Percentiles rank a stretch among this genome's conserved stretches.
Evolutionary conservation across 2,329 filamentous ascomycete species (phyloP).

Genomic region (Curvularia spicifera): DNA sequence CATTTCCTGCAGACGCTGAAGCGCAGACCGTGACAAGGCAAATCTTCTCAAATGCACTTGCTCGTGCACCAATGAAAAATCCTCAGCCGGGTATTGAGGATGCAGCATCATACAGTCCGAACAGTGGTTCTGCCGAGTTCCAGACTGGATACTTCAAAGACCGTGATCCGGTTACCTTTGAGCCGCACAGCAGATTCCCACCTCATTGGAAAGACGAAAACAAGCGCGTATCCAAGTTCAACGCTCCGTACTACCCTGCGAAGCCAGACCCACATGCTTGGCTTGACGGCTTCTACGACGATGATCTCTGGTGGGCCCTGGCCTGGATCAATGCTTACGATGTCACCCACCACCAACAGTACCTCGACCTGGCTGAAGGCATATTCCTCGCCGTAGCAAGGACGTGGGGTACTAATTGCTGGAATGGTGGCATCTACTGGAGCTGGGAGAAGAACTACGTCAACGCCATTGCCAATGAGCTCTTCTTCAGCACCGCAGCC

Average conservation of each 20-base stretch:
- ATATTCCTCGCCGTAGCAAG: constrained; percentile 58
- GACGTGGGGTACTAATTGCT: constrained; percentile 50
- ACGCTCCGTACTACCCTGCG: constrained; percentile 7
- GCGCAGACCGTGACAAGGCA: constrained; percentile 43
- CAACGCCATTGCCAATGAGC: constrained; percentile 64
- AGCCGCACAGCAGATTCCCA: constrained; percentile 30
- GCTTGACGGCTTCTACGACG: constrained; percentile 59
- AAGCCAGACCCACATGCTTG: constrained; percentile 38
- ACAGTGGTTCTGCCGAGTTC: constrained; percentile 12
- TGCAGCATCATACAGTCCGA: constrained; percentile 6
- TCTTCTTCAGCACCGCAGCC: constrained; percentile 62
- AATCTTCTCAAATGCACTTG: constrained; percentile 56
- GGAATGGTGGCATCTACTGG: constrained; percentile 59
- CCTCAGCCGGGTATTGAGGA: constrained; percentile 38
- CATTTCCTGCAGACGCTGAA: constrained; percentile 38
- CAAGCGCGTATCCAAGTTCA: constrained; percentile 13
- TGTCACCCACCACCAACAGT: constrained; percentile 53
- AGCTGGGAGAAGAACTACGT: constrained; percentile 54
- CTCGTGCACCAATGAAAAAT: constrained; percentile 40
- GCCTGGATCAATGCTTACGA: constrained; percentile 64
- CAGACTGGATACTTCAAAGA: constrained; percentile 34
- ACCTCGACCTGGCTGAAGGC: constrained; percentile 55
- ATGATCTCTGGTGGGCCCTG: constrained; percentile 60
- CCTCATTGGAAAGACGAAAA: constrained; percentile 25
- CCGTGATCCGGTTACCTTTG: constrained; percentile 23